Base-by-base conservation (phyloP, 2,329 filamentous ascomycete genomes). In the Botrytis squamosa region DNA sequence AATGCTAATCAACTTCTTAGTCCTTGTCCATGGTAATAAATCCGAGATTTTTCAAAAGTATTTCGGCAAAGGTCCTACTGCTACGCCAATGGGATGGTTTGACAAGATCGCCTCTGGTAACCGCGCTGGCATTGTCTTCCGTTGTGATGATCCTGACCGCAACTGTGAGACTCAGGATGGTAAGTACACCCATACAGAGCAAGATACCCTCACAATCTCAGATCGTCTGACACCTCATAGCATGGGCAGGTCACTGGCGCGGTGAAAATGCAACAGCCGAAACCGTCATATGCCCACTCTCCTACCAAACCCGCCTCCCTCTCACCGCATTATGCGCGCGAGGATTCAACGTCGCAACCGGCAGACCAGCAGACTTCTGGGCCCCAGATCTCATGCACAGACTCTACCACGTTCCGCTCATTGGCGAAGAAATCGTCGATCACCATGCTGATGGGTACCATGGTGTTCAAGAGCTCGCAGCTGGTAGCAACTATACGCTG, bases 361-460 rank as follows among this genome's bases (percentile, higher is more conserved):
- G 60, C 0, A 38, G 60, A 40, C 60, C 60, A 8, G 60, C 60
- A 40, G 16, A 63, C 36, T 63, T 70, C 40, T 70, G 49, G 67
- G 49, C n/a, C 12, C 33, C 67, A 29, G 91, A 93, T 76, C 85
- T 93, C 40, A 82, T 93, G 70, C 91, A 93, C 81, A 88, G 91
- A 38, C 82, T 92, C 6, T 87, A 89, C 75, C 91, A 93, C 81
- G 83, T 92, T 14, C 87, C 89, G 6, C 82, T 83, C 42, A 85
- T 93, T 76, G 88, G 88, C 70, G 89, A 91, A 79, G 85, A 82
- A 10, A 81, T 85, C 62, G 86, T 92, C 55, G 88, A 89, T 72
- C 90, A 93, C 82, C 91, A 86, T 77, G 85, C 88, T 10, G 88
- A 89, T 68, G 85, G 84, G 67, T 91, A 91, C 79, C 81, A 84